Percentiles rank a stretch among this genome's conserved stretches.
Conservation (phyloP, 2,329 filamentous ascomycete genomes). For the Colletotrichum horii region DNA sequence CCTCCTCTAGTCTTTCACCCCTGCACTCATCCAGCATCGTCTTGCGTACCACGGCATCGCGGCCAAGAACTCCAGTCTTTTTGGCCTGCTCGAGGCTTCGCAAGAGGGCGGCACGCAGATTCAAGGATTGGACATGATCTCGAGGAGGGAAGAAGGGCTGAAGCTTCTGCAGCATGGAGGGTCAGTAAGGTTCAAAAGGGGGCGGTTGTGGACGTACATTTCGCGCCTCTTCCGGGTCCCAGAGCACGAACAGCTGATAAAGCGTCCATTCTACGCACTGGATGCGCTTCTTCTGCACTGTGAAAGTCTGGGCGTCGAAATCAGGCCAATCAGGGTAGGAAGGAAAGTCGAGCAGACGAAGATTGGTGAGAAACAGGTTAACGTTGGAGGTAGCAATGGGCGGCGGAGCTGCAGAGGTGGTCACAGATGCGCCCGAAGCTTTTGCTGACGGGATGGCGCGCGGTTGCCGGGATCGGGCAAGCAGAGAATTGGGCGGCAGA, state of each 20-base stretch:
- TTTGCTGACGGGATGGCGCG: constrained; percentile 24
- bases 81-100: constrained; percentile 84
- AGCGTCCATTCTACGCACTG: constrained; percentile 88
- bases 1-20: constrained; percentile 87
- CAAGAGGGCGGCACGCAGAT: constrained; percentile 83
- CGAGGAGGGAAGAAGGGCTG: constrained; percentile 89
- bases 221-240: constrained; percentile 77
- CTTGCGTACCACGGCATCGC: constrained; percentile 83
- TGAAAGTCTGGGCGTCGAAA: constrained; percentile 74
- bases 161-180: constrained; percentile 67
- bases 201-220: constrained; percentile 57
- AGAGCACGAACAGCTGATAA: constrained; percentile 85
- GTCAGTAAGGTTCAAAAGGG: not conserved
- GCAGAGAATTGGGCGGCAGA: constrained; percentile 32
- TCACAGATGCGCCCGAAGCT: constrained; percentile 1
- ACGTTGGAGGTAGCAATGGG: constrained; percentile 56
- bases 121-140: constrained; percentile 89
- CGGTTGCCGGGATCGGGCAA: constrained; percentile 31
- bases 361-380: constrained; percentile 78
- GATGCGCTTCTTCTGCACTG: constrained; percentile 82
- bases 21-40: constrained; percentile 97
- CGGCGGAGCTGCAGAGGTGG: constrained; percentile 24
- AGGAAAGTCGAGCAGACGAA: constrained; percentile 84
- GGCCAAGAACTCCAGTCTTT: constrained; percentile 81
- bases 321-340: constrained; percentile 78